Conservation (phyloP, 1,284 basidiomycete genomes). For the Vanrija pseudolonga region DNA sequence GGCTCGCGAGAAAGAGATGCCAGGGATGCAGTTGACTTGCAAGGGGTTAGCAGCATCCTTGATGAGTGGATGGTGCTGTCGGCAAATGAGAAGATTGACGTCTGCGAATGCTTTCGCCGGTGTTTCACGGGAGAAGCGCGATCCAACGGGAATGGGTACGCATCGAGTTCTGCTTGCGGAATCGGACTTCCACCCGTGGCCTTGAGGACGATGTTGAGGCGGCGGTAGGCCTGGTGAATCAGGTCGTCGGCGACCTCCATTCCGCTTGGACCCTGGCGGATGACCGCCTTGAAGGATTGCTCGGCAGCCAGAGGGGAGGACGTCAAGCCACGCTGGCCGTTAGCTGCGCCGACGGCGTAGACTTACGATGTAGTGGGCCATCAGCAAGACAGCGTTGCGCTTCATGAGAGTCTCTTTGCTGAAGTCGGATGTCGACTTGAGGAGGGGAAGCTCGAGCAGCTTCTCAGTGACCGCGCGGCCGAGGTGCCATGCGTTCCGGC, state of each 20-base stretch:
- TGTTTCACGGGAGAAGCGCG: no score
- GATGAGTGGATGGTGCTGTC: constrained; percentile 8
- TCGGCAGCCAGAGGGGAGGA: constrained; percentile 18
- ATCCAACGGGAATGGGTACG: constrained; percentile 20
- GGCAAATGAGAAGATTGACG: constrained; percentile 15
- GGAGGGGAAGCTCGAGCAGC: constrained; percentile 18
- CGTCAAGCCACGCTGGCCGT: constrained; percentile 31
- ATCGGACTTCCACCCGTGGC: constrained; percentile 7
- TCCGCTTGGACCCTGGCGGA: constrained; percentile 24
- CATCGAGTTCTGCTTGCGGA: not conserved
- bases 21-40: constrained; percentile 26
- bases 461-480: constrained; percentile 27
- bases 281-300: constrained; percentile 28
- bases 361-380: constrained; percentile 41
- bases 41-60: constrained; percentile 12
- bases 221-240: constrained; percentile 32
- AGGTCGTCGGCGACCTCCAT: constrained; percentile 33
- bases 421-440: constrained; percentile 3
- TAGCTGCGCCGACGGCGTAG: not conserved
- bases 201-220: constrained; percentile 30
- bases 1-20: constrained; percentile 10
- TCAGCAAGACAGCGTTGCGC: constrained; percentile 16
- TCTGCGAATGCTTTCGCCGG: constrained; percentile 9
- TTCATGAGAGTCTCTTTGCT: constrained; percentile 8
- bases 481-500: constrained; percentile 37